These are phyloP conservation scores for Tolypocladium pustulatum DNA, from an alignment of 2,329 filamentous ascomycete species.

Conservation along the genomic window DNA sequence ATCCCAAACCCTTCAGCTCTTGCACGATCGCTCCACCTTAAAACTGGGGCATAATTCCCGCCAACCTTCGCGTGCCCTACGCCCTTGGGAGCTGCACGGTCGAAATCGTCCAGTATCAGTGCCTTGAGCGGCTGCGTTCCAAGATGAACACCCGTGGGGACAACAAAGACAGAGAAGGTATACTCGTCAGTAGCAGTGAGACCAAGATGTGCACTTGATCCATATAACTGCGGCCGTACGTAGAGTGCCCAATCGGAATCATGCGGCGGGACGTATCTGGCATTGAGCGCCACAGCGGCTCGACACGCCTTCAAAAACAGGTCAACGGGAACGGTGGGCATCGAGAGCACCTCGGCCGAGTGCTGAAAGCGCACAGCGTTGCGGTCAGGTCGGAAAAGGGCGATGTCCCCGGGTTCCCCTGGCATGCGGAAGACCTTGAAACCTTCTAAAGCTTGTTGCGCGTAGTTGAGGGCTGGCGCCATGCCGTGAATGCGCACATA, in stretches of 20 bases:
- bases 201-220: conserved; percentile 75
- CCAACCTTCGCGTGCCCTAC: conserved; percentile 90
- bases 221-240: conserved; percentile 80
- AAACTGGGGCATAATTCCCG: conserved; percentile 89
- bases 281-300: conserved; percentile 78
- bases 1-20: conserved; percentile 77
- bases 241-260: conserved; percentile 87
- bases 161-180: conserved; percentile 78
- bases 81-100: conserved; percentile 83
- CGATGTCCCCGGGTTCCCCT: conserved; percentile 55
- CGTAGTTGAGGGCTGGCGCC: conserved; percentile 92
- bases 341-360: conserved; percentile 72
- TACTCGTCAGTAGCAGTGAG: conserved; percentile 84
- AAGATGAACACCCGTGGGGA: conserved; percentile 91
- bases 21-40: conserved; percentile 78
- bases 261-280: conserved; percentile 82
- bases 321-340: conserved; percentile 67
- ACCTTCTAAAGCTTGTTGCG: conserved; percentile 93
- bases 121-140: conserved; percentile 80
- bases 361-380: conserved; percentile 80
- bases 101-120: conserved; percentile 84
- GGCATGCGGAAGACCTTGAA: conserved; percentile 88
- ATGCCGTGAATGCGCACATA: conserved; percentile 87
- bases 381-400: conserved; percentile 76
- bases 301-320: conserved; percentile 68